Percentiles rank a stretch among this genome's conserved stretches.
These are phyloP conservation scores for Dianthus caryophyllus DNA, from an alignment of 148 eudicot species.

Conservation along the genomic window DNA sequence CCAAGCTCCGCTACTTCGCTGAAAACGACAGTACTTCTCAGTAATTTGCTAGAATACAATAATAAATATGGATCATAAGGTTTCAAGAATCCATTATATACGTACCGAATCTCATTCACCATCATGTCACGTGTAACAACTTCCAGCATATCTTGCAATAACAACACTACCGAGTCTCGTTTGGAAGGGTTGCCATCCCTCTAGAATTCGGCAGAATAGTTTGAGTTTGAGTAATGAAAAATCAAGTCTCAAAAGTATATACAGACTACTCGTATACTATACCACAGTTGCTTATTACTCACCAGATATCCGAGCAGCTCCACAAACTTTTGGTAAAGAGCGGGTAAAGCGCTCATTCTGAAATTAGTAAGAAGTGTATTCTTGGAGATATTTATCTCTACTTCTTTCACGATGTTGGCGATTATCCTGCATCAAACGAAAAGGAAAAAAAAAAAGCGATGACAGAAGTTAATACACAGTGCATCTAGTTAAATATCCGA, in stretches of 20 bases:
- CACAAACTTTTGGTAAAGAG: conserved; percentile 67
- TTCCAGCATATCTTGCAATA: conserved; percentile 91
- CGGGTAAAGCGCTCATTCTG: conserved; percentile 74
- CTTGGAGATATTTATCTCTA: conserved; percentile 65
- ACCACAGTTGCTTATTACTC: conserved; percentile 23
- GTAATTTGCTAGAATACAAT: conserved; percentile 10
- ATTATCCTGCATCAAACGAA: conserved; percentile 54
- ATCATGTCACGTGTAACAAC: conserved; percentile 95
- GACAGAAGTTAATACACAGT: neutral
- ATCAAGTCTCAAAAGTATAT: neutral
- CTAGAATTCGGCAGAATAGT: conserved; percentile 37
- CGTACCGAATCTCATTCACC: conserved; percentile 80
- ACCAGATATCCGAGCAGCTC: conserved; percentile 79
- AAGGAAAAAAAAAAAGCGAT: neutral
- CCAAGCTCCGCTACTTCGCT: conserved; percentile 79
- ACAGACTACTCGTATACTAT: neutral
- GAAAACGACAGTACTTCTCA: conserved; percentile 21
- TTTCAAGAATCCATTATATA: neutral
- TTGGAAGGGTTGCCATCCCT: conserved; percentile 66
- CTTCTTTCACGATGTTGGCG: conserved; percentile 67
- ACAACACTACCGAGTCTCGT: conserved; percentile 57
- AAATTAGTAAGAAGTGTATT: conserved; percentile 65
- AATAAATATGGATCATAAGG: neutral
- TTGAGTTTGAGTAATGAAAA: conserved; percentile 9
- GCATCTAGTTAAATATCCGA: neutral